Percentiles rank a stretch among this genome's conserved stretches.
Conservation (phyloP, 257 asterid genomes). For the Cinchona pubescens region DNA sequence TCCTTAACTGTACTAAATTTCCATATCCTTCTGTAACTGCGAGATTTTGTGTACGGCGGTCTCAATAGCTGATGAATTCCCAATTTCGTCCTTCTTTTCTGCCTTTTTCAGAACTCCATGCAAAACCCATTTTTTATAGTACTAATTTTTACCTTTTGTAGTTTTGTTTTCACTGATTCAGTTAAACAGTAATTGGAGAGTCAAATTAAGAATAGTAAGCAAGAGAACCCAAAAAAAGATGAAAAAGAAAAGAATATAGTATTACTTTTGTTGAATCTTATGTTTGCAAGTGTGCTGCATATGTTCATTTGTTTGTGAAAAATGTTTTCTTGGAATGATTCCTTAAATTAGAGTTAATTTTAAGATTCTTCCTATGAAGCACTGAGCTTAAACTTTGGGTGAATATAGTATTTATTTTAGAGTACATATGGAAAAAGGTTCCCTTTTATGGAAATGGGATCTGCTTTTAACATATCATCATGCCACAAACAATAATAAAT, state of each 20-base stretch:
- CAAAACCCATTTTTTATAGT: constrained; percentile 13
- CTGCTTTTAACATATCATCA: constrained; percentile 40
- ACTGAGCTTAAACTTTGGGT: constrained; percentile 28
- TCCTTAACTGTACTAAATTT: neutral
- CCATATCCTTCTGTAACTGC: constrained; percentile 19
- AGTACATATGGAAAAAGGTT: constrained; percentile 24
- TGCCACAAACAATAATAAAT: constrained; percentile 18
- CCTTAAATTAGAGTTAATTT: constrained; percentile 20
- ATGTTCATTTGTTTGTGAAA: neutral
- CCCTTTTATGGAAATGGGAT: constrained; percentile 52
- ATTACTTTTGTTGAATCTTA: neutral
- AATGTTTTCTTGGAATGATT: constrained; percentile 10
- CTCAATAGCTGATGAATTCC: constrained; percentile 43
- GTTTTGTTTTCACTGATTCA: constrained; percentile 3
- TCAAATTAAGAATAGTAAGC: too few species aligned
- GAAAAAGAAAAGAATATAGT: neutral
- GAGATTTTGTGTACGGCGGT: constrained; percentile 40
- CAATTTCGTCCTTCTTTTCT: constrained; percentile 38
- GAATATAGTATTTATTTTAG: constrained; percentile 22
- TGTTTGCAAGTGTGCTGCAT: neutral
- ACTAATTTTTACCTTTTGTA: neutral
- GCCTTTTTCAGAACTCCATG: constrained; percentile 25
- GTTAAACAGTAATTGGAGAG: neutral
- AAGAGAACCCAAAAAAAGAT: too few species aligned
- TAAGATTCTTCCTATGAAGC: constrained; percentile 32